Percentiles rank a stretch among this genome's conserved stretches.
Conservation (phyloP, 495 filamentous ascomycete species). For the Podospora australis region DNA sequence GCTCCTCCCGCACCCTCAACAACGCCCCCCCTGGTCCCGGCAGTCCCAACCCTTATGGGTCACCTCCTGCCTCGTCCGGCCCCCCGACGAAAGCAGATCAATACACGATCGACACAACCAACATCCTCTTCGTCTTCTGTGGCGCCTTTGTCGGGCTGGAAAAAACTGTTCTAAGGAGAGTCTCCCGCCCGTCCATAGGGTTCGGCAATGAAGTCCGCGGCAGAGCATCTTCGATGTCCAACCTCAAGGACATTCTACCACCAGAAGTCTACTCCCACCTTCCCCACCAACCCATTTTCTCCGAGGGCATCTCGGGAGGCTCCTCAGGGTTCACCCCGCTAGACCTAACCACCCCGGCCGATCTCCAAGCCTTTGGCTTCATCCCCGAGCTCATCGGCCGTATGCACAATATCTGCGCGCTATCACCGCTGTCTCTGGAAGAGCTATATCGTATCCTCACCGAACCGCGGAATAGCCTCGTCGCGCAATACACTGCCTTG, state of each 20-base stretch:
- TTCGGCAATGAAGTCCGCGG: conserved; percentile 77
- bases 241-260: conserved; percentile 35
- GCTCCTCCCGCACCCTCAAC: conserved; percentile 45
- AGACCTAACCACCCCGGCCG: conserved; percentile 71
- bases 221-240: conserved; percentile 20
- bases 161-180: conserved; percentile 77
- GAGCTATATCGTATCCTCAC: conserved; percentile 83
- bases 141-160: conserved; percentile 92
- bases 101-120: conserved; percentile 87
- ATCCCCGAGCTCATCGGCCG: conserved; percentile 92
- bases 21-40: conserved; percentile 33
- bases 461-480: conserved; percentile 80
- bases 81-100: conserved; percentile 65
- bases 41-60: conserved; percentile 12
- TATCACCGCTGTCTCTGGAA: conserved; percentile 70
- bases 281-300: conserved; percentile 36
- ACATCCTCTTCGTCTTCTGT: conserved; percentile 94
- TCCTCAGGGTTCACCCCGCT: conserved; percentile 59
- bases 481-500: conserved; percentile 77
- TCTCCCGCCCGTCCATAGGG: conserved; percentile 82
- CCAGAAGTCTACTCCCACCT: conserved; percentile 36
- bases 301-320: conserved; percentile 7
- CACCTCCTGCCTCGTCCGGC: conserved; percentile 27
- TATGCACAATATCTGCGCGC: conserved; percentile 78
- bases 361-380: conserved; percentile 86